Evolutionary conservation across 2,329 filamentous ascomycete genomes (phyloP), one percentile per base, ranked within the genome.

Genomic region (Diplodia sapinea): DNA sequence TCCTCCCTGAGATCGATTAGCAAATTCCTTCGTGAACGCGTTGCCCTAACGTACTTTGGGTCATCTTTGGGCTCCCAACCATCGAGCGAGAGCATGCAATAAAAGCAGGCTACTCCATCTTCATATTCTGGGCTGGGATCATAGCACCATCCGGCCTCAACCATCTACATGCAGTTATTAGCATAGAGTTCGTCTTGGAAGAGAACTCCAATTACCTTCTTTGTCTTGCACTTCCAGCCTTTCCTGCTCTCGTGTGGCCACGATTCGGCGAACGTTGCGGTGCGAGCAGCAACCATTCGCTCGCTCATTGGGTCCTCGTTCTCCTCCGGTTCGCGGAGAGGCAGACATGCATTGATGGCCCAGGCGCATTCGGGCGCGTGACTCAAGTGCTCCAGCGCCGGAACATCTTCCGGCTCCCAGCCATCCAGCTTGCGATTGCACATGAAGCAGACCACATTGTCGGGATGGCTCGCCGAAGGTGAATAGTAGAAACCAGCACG

Each of bases 1-100:
- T 99, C 95, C 69, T 96, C 89, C 75, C 91, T 94, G 36, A 4
- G 20, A 17, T 8, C 29, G 23, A 17, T 68, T 29, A 68, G 61
- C 33, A 8, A 36, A 36, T 40, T 20, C n/a, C 11, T 17, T 9
- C 33, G 49, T 11, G 13, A n/a, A 36, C 2, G 3, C 49, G 1
- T 23, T 15, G 15, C 13, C 5, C 23, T 5, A 7, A 76, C 90
- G 80, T 78, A 93, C 89, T 91, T 87, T 69, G 95, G 95, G 76
- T 96, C 92, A 77, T 99, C 95, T 68, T 90, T 89, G 1, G 91
- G 90, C 76, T 98, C 95, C 95, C 96, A 99, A 7, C 93, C 93
- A 78, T 98, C 94, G 12, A 99, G 85, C 12, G 91, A 93, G 17
- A 98, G 81, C 68, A 91, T 88, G 81, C 95, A 99, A 80, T 98